Evolutionary conservation across 345 rosid species (phyloP).

Genomic region (Sisymbrium altissimum): DNA sequence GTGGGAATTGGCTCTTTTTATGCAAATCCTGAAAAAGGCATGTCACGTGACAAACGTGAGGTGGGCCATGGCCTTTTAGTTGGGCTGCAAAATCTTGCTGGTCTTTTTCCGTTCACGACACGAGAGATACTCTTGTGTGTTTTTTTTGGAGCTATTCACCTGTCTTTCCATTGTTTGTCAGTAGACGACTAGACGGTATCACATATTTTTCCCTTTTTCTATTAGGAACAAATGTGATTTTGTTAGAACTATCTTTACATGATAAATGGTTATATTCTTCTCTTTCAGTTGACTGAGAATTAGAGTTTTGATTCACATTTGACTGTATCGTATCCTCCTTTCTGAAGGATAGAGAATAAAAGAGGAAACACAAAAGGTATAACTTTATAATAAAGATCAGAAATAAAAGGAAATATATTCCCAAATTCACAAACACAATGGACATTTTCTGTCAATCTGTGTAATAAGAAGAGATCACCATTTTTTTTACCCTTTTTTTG

Average conservation of each 20-base stretch:
- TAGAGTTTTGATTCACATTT: not conserved
- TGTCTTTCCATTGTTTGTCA: not conserved
- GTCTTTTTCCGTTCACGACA: constrained; percentile 6
- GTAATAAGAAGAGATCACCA: constrained; percentile 12
- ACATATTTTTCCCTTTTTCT: too few species aligned
- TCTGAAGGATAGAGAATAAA: not conserved
- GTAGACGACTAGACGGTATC: too few species aligned
- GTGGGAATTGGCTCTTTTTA: not conserved
- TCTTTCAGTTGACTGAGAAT: not conserved
- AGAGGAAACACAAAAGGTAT: not conserved
- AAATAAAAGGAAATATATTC: not conserved
- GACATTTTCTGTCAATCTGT: constrained; percentile 11
- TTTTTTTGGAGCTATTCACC: constrained; percentile 7
- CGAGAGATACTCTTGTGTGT: not conserved
- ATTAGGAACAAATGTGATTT: too few species aligned
- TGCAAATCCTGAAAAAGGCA: not conserved
- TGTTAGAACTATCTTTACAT: not conserved
- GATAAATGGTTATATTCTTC: not conserved
- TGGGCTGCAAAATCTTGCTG: constrained; percentile 1
- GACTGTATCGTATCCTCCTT: not conserved
- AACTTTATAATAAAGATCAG: not conserved
- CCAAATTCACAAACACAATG: constrained; percentile 22
- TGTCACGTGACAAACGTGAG: constrained; percentile 18
- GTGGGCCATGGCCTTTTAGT: constrained; percentile 23
- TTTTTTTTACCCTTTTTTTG: too few species aligned